phyloP scores from a whole-genome alignment of 225 moss, liverwort and hornwort species.

The Marchantia polymorpha region DNA sequence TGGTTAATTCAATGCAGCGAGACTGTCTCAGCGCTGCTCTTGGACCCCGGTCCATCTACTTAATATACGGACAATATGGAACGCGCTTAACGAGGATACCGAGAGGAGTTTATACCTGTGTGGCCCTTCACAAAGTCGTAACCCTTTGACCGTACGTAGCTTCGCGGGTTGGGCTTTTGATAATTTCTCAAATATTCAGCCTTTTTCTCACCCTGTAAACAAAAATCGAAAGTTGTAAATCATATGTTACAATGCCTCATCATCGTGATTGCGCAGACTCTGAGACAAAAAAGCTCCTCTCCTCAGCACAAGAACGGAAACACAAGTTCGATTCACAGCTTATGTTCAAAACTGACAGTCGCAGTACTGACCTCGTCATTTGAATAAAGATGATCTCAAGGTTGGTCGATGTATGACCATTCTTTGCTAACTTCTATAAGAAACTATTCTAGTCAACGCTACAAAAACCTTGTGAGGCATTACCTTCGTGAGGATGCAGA shows the following conservation, averaged over 20 bases:
- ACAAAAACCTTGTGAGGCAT: neutral
- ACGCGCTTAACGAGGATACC: too few relatives aligned
- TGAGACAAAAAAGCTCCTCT: neutral
- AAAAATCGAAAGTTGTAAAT: neutral
- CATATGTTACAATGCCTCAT: neutral
- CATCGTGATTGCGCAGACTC: neutral
- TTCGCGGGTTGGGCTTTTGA: slow-evolving; percentile 81
- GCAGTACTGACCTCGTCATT: too few relatives aligned
- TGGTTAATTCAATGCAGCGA: too few relatives aligned
- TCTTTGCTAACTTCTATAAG: too few relatives aligned
- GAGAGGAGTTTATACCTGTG: slow-evolving; percentile 46
- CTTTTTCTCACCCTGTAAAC: slow-evolving; percentile 49
- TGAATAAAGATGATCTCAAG: too few relatives aligned
- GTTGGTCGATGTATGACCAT: too few relatives aligned
- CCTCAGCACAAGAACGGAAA: neutral
- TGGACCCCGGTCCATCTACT: too few relatives aligned
- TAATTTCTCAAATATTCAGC: slow-evolving; percentile 82
- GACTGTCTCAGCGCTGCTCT: too few relatives aligned
- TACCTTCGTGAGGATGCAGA: slow-evolving; percentile 71
- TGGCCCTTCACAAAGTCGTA: slow-evolving; percentile 72
- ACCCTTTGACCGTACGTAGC: slow-evolving; percentile 72
- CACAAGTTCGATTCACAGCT: neutral
- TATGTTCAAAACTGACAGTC: too few relatives aligned
- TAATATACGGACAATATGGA: too few relatives aligned
- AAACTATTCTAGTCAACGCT: neutral